Base-by-base conservation (phyloP, 352 stramenopile genomes). In the Pythium sp. region DNA sequence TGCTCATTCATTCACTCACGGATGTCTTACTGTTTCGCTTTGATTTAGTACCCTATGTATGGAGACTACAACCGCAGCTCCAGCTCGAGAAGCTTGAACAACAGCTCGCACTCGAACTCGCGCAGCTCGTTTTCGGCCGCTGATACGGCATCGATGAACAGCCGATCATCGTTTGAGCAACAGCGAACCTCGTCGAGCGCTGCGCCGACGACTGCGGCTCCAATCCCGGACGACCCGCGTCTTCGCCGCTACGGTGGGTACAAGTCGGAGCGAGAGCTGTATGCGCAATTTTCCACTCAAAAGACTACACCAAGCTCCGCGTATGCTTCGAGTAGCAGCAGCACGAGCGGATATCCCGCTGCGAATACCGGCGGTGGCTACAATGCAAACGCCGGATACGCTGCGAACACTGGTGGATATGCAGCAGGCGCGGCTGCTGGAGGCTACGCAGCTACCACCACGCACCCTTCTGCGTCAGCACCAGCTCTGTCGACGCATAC, bases 261-360 rank as follows among this genome's bases (percentile, higher is more conserved):
- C 82, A 94, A 94, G 65, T 90, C 83, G 1, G 86, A 95, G 66
- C 68, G 74, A 8, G 88, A 95, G 65, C 70, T 95, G 9, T 94
- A 95, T 61, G 86, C 84, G 38, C 77, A 94, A 64, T 95, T 93
- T 65, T 73, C 84, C 24, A 80, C 84, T 24, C 74, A 75, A 14
- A 85, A 82, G 67, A 78, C 67, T n/a, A 30, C 55, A 14, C 59
- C 59, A 24, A 38, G 41, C 30, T 58, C 55, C 26, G 22, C 54
- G 1, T 63, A 66, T 58, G 49, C 62, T 34, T 30, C 70, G 43
- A 47, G 38, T 32, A 43, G 28, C 28, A 59, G 54, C 54, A 60
- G 55, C 30, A 34, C 28, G n/a, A 28, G 30, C 30, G 55, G 38
- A 28, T 58, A 58, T 8, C 32, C 30, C 18, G 20, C 54, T 26